A percentile compares a stretch with the other conserved stretches of the same genome.
Conservation (phyloP, 2,329 filamentous ascomycete genomes). For the Fusarium sp. region DNA sequence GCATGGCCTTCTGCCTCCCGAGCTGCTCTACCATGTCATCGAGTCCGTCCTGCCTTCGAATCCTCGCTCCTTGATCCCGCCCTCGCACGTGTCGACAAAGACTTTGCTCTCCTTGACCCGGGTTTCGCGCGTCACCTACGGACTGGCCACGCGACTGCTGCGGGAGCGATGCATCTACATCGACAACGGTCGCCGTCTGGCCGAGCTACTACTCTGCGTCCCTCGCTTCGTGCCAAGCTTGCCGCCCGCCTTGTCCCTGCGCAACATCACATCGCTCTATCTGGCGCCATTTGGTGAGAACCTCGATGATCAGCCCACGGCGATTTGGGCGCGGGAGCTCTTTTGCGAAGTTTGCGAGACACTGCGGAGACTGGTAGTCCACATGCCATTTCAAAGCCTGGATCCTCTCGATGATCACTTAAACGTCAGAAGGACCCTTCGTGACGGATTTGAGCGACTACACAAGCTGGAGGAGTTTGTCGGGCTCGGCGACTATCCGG, state of each 20-base stretch:
- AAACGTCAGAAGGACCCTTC: constrained; percentile 58
- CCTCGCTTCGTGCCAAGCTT: constrained; percentile 51
- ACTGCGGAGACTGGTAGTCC: constrained; percentile 62
- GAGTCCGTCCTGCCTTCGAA: constrained; percentile 55
- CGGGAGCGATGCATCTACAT: constrained; percentile 63
- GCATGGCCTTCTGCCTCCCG: constrained; percentile 50
- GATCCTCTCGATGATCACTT: constrained; percentile 60
- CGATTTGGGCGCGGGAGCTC: constrained; percentile 59
- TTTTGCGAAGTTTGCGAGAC: constrained; percentile 58
- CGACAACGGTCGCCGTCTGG: constrained; percentile 56
- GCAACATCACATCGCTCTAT: constrained; percentile 59
- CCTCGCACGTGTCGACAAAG: constrained; percentile 58
- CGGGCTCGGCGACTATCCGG: constrained; percentile 63
- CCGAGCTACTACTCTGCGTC: constrained; percentile 54
- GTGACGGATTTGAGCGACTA: constrained; percentile 62
- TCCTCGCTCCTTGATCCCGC: constrained; percentile 51
- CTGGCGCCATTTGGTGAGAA: constrained; percentile 56
- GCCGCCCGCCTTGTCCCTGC: constrained; percentile 49
- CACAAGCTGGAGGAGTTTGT: constrained; percentile 64
- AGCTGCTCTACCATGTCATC: constrained; percentile 56
- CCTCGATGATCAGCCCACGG: constrained; percentile 59
- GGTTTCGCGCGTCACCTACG: constrained; percentile 60
- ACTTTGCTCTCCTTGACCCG: constrained; percentile 62
- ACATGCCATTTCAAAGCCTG: constrained; percentile 64
- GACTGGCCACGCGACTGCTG: constrained; percentile 59